These are phyloP conservation scores for Elsinoe fawcettii DNA, from an alignment of 2,329 filamentous ascomycete species.

Conservation along the genomic window DNA sequence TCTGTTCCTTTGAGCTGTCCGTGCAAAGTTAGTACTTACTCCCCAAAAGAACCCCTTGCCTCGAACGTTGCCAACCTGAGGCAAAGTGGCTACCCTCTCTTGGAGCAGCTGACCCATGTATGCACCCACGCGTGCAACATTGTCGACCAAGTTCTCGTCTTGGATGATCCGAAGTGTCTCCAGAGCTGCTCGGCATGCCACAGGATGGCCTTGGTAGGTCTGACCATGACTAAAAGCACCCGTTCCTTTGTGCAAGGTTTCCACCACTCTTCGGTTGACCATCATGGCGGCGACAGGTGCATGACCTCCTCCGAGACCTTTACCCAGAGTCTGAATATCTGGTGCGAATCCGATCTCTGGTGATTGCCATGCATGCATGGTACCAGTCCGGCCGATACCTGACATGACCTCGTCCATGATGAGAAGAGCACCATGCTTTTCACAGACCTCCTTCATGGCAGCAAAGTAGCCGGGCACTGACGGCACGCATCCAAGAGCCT, in stretches of 20 bases:
- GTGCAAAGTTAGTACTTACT: constrained; percentile 31
- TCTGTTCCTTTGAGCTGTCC: background rate
- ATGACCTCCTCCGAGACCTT: constrained; percentile 59
- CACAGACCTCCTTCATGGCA: constrained; percentile 60
- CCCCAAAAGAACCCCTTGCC: constrained; percentile 54
- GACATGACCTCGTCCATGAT: constrained; percentile 75
- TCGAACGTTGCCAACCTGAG: constrained; percentile 53
- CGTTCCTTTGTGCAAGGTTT: constrained; percentile 38
- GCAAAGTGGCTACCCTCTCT: constrained; percentile 36
- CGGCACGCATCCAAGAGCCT: constrained; percentile 62
- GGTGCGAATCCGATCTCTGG: constrained; percentile 46
- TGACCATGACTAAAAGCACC: constrained; percentile 52
- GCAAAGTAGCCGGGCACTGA: constrained; percentile 60
- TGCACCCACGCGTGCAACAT: constrained; percentile 49
- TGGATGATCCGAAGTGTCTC: constrained; percentile 55
- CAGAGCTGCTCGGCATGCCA: constrained; percentile 54
- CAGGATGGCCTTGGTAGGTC: constrained; percentile 56
- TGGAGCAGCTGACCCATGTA: constrained; percentile 41
- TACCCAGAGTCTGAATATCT: constrained; percentile 60
- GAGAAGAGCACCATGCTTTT: constrained; percentile 63
- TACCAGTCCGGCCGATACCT: constrained; percentile 53
- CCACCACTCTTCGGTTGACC: constrained; percentile 44
- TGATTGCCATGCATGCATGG: constrained; percentile 55
- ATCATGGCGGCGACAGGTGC: constrained; percentile 55
- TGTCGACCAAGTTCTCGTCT: constrained; percentile 50